A percentile compares a stretch with the other conserved stretches of the same genome.
Evolutionary conservation across 2,329 filamentous ascomycete species (phyloP).

Genomic region (Fusarium bactridioides): DNA sequence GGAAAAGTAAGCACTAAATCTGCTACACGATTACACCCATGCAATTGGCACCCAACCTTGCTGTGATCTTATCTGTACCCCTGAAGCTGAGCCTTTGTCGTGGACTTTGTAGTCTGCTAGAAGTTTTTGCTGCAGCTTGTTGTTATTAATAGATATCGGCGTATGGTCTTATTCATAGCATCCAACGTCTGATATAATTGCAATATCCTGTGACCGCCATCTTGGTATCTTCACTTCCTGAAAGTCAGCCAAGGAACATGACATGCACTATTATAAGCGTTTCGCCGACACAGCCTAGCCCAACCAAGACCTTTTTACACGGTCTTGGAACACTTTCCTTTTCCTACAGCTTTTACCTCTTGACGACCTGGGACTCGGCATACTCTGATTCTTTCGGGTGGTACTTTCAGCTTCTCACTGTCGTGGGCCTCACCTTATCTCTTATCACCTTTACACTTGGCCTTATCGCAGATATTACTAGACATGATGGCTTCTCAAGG

Average conservation of each 20-base stretch:
- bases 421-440: neutral
- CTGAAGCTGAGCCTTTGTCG: neutral
- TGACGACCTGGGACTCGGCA: neutral
- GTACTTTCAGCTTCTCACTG: slow-evolving; percentile 7
- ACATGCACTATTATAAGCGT: neutral
- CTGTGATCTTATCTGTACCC: neutral
- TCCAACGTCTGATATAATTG: neutral
- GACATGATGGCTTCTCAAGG: neutral
- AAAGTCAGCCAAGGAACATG: neutral
- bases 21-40: neutral
- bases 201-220: no score
- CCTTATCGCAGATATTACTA: neutral
- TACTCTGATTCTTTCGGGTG: slow-evolving; percentile 10
- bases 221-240: no score
- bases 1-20: neutral
- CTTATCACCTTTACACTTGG: neutral
- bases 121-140: neutral
- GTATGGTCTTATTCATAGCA: neutral
- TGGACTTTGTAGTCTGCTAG: neutral
- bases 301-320: neutral
- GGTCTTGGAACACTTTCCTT: neutral
- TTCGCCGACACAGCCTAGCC: no score
- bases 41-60: neutral
- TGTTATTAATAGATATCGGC: neutral
- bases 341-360: slow-evolving; percentile 1